Evolutionary conservation across 2,329 filamentous ascomycete genomes (phyloP).

Genomic region (Colletotrichum simmondsii): DNA sequence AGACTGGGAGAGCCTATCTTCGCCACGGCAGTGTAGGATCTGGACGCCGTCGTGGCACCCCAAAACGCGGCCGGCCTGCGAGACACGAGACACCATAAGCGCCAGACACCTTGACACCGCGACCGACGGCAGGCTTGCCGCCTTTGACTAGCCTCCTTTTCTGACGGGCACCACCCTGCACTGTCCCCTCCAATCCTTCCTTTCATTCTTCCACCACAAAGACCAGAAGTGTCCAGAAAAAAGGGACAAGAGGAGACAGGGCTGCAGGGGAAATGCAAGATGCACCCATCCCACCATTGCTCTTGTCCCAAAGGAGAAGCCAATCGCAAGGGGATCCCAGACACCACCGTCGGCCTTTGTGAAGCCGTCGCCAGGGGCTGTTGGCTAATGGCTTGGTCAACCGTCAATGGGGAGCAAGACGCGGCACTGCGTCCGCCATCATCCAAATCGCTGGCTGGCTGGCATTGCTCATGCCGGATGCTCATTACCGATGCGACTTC

Average conservation of each 20-base stretch:
- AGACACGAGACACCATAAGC: background rate
- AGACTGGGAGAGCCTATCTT: background rate
- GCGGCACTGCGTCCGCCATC: background rate
- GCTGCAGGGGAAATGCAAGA: constrained; percentile 31
- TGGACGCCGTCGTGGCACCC: background rate
- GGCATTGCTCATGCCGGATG: background rate
- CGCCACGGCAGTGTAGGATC: no score
- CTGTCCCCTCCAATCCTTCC: background rate
- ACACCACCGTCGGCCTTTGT: background rate
- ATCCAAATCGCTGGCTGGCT: no score
- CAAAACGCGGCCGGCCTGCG: background rate
- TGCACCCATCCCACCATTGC: constrained; percentile 17
- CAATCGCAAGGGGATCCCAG: background rate
- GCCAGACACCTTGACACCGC: constrained; percentile 6
- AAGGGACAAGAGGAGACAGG: constrained; percentile 13
- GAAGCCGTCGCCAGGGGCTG: background rate
- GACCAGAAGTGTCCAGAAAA: background rate
- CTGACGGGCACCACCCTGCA: constrained; percentile 6
- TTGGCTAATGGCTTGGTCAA: background rate
- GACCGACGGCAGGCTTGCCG: constrained; percentile 5
- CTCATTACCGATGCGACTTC: background rate
- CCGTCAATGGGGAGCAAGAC: background rate
- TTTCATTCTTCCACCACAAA: background rate
- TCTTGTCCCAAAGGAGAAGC: constrained; percentile 22
- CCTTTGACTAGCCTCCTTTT: background rate